Percentiles rank a stretch among this genome's conserved stretches.
These are phyloP conservation scores for Solanum chacoense DNA, from an alignment of 305 asterid genomes.

Conservation along the genomic window DNA sequence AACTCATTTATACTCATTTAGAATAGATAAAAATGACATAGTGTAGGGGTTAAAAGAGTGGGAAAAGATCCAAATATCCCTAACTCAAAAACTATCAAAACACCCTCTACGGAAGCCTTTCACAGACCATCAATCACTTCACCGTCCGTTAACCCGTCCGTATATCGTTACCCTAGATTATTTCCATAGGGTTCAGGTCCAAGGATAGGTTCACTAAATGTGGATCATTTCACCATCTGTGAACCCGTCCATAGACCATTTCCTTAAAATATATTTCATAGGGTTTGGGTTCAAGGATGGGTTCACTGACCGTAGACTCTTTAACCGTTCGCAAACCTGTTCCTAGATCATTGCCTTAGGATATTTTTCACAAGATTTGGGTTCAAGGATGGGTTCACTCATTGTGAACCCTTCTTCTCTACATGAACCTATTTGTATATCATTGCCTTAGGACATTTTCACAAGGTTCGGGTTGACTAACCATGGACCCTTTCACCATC, in stretches of 20 bases:
- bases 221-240: neutral
- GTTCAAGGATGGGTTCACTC: neutral
- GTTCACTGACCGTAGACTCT: neutral
- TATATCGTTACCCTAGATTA: neutral
- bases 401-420: neutral
- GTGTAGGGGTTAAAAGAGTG: neutral
- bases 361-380: neutral
- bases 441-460: neutral
- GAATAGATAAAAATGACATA: neutral
- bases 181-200: neutral
- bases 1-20: neutral
- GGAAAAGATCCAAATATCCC: neutral
- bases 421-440: neutral
- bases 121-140: neutral
- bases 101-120: neutral
- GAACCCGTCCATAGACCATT: neutral
- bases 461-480: neutral
- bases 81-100: neutral
- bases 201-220: neutral
- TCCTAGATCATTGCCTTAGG: neutral
- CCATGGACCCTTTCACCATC: neutral
- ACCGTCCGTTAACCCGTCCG: neutral
- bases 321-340: neutral
- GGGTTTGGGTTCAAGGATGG: neutral
- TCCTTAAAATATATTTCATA: neutral